Evolutionary conservation across 768 basidiomycete genomes (phyloP).

Genomic region (Royoungia palumana): DNA sequence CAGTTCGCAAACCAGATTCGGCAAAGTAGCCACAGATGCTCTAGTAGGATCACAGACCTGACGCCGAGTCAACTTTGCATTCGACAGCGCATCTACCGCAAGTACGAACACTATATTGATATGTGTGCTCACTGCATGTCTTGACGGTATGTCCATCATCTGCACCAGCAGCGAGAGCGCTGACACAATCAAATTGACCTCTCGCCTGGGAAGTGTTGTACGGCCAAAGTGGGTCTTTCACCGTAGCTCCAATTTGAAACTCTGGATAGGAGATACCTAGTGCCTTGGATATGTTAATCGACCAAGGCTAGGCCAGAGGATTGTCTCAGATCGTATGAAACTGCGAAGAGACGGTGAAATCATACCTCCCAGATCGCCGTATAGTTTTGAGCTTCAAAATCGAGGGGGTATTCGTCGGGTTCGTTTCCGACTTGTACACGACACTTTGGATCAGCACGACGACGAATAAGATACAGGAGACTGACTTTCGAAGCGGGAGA

Average conservation of each 20-base stretch:
- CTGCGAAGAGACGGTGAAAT: background rate
- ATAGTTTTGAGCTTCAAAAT: slow-evolving; percentile 44
- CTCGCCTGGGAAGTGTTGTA: slow-evolving; percentile 40
- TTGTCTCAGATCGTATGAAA: background rate
- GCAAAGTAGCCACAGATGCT: slow-evolving; percentile 44
- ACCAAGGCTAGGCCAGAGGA: slow-evolving; percentile 38
- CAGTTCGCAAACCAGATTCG: slow-evolving; percentile 40
- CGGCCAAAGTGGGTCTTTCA: slow-evolving; percentile 50
- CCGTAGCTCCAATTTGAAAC: slow-evolving; percentile 51
- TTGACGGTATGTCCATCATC: slow-evolving; percentile 40
- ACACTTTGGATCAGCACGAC: background rate
- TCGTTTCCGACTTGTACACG: slow-evolving; percentile 46
- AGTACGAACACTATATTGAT: slow-evolving; percentile 47
- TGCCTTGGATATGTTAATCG: slow-evolving; percentile 44
- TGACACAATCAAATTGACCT: slow-evolving; percentile 43
- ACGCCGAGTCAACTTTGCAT: slow-evolving; percentile 35
- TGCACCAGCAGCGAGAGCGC: slow-evolving; percentile 46
- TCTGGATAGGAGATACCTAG: slow-evolving; percentile 37
- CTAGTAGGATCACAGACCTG: slow-evolving; percentile 24
- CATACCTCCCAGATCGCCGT: slow-evolving; percentile 44
- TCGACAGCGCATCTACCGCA: slow-evolving; percentile 16
- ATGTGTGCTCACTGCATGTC: slow-evolving; percentile 52
- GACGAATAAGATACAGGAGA: background rate
- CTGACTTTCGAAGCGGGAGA: slow-evolving; percentile 47
- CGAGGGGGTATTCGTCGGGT: slow-evolving; percentile 46